Conservation (phyloP, 352 stramenopile genomes). For the Phytophthora uliginosa region DNA sequence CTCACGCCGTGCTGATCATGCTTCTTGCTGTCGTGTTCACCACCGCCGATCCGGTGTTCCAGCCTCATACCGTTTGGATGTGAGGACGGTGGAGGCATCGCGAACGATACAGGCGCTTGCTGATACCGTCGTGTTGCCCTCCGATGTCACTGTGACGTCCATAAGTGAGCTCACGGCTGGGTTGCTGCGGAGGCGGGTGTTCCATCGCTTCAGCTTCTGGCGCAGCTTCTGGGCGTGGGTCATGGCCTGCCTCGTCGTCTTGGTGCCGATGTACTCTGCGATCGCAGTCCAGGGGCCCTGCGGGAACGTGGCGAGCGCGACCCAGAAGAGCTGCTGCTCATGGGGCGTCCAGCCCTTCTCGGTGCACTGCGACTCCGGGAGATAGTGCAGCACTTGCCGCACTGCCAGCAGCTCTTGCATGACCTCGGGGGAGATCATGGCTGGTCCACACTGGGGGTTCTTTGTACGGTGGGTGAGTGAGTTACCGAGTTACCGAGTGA, state of each 20-base stretch:
- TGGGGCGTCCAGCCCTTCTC: slow-evolving; percentile 40
- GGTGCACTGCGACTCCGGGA: slow-evolving; percentile 41
- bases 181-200: slow-evolving; percentile 40
- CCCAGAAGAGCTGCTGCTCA: slow-evolving; percentile 50
- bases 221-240: slow-evolving; percentile 68
- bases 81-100: background rate
- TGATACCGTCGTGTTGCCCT: slow-evolving; percentile 12
- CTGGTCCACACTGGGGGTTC: slow-evolving; percentile 3
- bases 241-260: slow-evolving; percentile 67
- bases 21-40: slow-evolving; percentile 9
- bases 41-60: background rate
- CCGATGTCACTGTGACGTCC: slow-evolving; percentile 26
- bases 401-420: slow-evolving; percentile 48
- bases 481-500: slow-evolving; percentile 36
- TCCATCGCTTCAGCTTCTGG: slow-evolving; percentile 59
- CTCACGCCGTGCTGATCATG: background rate
- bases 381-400: slow-evolving; percentile 47
- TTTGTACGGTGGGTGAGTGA: background rate
- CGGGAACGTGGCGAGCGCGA: slow-evolving; percentile 46
- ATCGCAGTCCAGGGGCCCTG: slow-evolving; percentile 65
- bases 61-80: background rate
- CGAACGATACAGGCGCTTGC: background rate
- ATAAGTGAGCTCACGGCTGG: slow-evolving; percentile 35
- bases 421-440: slow-evolving; percentile 50
- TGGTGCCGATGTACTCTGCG: slow-evolving; percentile 60